phyloP scores from a whole-genome alignment of 1,284 basidiomycete species.

The Rhizoctonia solani region DNA sequence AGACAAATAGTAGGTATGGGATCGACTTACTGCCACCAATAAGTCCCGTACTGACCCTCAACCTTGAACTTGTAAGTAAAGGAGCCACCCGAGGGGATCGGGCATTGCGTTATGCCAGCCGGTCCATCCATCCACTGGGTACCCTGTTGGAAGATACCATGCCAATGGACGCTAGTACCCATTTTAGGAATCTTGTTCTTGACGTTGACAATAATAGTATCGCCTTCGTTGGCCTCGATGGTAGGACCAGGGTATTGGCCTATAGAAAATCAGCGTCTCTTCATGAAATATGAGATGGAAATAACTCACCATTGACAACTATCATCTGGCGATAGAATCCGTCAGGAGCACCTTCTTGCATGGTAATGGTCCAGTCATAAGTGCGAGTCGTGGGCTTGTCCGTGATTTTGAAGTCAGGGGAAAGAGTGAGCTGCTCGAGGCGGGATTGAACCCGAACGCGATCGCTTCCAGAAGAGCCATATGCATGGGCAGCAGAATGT shows the following conservation, averaged over 20 bases:
- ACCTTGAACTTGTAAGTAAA: slow-evolving; percentile 54
- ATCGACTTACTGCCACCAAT: slow-evolving; percentile 48
- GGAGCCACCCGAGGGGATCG: slow-evolving; percentile 53
- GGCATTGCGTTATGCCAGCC: slow-evolving; percentile 55
- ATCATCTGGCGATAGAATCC: slow-evolving; percentile 50
- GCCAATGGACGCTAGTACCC: slow-evolving; percentile 52
- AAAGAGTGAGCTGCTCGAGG: slow-evolving; percentile 26
- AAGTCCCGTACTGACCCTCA: slow-evolving; percentile 45
- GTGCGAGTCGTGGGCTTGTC: slow-evolving; percentile 46
- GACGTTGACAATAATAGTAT: slow-evolving; percentile 51
- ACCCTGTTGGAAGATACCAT: slow-evolving; percentile 50
- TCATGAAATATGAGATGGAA: background rate
- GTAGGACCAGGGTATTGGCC: slow-evolving; percentile 53
- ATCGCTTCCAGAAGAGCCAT: background rate
- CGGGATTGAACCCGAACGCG: slow-evolving; percentile 19
- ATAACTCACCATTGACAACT: slow-evolving; percentile 51
- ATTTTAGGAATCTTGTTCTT: slow-evolving; percentile 49
- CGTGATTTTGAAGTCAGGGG: slow-evolving; percentile 38
- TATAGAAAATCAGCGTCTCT: slow-evolving; percentile 20
- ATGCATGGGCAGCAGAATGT: too few relatives aligned
- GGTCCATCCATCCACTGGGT: slow-evolving; percentile 55
- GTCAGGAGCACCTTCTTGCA: slow-evolving; percentile 47
- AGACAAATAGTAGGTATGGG: too few relatives aligned
- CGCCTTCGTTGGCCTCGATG: slow-evolving; percentile 55
- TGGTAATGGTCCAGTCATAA: slow-evolving; percentile 47